Conservation (phyloP, 768 basidiomycete genomes). For the Macrolepiota fuliginosa region DNA sequence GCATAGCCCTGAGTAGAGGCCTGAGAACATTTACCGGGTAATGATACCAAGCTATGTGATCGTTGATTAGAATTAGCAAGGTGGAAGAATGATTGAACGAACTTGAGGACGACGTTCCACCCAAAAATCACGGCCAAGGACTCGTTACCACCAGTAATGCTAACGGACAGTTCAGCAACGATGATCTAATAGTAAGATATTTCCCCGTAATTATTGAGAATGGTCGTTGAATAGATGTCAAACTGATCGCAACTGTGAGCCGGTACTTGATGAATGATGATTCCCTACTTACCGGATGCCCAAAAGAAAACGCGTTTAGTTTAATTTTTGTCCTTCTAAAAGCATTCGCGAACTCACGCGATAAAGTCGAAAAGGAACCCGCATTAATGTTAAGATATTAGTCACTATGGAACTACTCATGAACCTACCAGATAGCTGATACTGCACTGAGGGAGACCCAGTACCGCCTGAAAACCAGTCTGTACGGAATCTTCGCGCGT, state of each 20-base stretch:
- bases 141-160: slow-evolving; percentile 52
- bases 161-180: slow-evolving; percentile 19
- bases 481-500: slow-evolving; percentile 68
- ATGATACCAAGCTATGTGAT: slow-evolving; percentile 32
- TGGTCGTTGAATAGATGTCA: slow-evolving; percentile 76
- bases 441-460: slow-evolving; percentile 74
- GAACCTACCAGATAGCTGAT: slow-evolving; percentile 67
- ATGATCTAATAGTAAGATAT: neutral
- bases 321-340: neutral
- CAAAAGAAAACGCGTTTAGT: slow-evolving; percentile 20
- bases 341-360: slow-evolving; percentile 39
- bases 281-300: slow-evolving; percentile 60
- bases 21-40: slow-evolving; percentile 27
- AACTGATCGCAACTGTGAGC: slow-evolving; percentile 43
- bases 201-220: slow-evolving; percentile 55
- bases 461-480: slow-evolving; percentile 76
- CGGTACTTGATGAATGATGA: neutral
- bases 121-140: slow-evolving; percentile 68
- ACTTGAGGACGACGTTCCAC: slow-evolving; percentile 88
- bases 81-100: slow-evolving; percentile 19
- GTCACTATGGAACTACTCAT: neutral
- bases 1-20: slow-evolving; percentile 44
- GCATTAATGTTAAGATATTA: neutral
- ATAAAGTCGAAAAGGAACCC: slow-evolving; percentile 84
- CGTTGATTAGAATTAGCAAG: neutral